Base-by-base conservation (phyloP, 2,329 filamentous ascomycete species). In the Cordyceps militaris region DNA sequence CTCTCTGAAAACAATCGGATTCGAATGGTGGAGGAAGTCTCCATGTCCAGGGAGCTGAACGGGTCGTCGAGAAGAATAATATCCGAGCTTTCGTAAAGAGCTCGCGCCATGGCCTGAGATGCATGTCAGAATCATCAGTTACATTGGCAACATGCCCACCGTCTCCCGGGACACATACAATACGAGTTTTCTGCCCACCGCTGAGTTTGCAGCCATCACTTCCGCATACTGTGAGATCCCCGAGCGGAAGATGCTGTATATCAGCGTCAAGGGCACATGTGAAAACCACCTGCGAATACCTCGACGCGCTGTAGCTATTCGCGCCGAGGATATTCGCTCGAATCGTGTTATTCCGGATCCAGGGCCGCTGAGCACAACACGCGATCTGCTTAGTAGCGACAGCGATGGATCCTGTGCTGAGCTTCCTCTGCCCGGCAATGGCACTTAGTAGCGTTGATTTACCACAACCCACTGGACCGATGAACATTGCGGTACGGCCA, bases 291-390 rank as follows among this genome's bases (percentile, higher is more conserved):
- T 24, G 23, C 23, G 7, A 1, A 24, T 56, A 56, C 24, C 24
- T 24, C 2, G 8, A 32, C 1, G 32, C 4, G n/a, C 43, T 13
- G 19, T 32, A 50, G 13, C 2, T 11, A 13, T 49, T 34, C 16
- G 48, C 49, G 0, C 72, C 74, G 0, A 73, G 58, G 6, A 79
- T 74, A 36, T 73, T 74, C 0, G 73, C 60, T 9, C 66, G 66
- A 11, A 78, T 63, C 0, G 70, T 71, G 2, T 61, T 66, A 57
- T 78, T 78, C 4, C 67, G 67, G 1, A 77, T 66, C 74, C 76
- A 79, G 0, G 76, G 70, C 0, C 64, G 67, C 52, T 79, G 54
- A 24, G 21, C 46, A 3, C n/a, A 8, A 14, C 34, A 50, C 3
- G 44, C 59, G 60, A 59, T 53, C 60, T 55, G 14, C 4, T 6